phyloP scores from a whole-genome alignment of 2,329 filamentous ascomycete genomes.

The Botrytis tulipae region DNA sequence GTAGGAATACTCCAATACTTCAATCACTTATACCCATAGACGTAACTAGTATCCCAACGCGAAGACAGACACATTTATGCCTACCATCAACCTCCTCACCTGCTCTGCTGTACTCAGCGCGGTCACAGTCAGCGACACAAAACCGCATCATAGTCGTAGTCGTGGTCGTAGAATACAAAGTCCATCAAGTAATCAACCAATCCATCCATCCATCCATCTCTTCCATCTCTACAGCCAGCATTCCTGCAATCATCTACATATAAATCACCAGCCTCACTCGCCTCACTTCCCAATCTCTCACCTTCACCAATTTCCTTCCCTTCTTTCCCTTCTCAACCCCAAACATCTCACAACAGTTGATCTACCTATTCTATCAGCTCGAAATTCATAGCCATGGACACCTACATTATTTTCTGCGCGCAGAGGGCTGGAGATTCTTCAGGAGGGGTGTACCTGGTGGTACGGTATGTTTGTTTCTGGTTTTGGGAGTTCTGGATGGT shows the following conservation, averaged over 20 bases:
- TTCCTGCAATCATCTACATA: background rate
- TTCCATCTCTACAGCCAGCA: background rate
- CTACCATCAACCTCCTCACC: too few species aligned
- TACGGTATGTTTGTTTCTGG: background rate
- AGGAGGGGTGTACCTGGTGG: background rate
- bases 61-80: background rate
- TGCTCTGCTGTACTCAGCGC: background rate
- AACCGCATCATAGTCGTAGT: too few species aligned
- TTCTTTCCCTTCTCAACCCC: too few species aligned
- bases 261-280: background rate
- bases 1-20: background rate
- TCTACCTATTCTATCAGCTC: too few species aligned
- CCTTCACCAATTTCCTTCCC: too few species aligned
- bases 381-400: too few species aligned
- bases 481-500: background rate
- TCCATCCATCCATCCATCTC: background rate
- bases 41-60: too few species aligned
- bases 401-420: too few species aligned
- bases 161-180: too few species aligned
- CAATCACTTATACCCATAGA: background rate
- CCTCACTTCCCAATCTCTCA: background rate
- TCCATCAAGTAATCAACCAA: background rate
- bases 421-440: too few species aligned
- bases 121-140: background rate
- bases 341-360: too few species aligned